A percentile compares a stretch with the other conserved stretches of the same genome.
phyloP scores from a whole-genome alignment of 176 grass and related monocot species.

The Stipa capillata region DNA sequence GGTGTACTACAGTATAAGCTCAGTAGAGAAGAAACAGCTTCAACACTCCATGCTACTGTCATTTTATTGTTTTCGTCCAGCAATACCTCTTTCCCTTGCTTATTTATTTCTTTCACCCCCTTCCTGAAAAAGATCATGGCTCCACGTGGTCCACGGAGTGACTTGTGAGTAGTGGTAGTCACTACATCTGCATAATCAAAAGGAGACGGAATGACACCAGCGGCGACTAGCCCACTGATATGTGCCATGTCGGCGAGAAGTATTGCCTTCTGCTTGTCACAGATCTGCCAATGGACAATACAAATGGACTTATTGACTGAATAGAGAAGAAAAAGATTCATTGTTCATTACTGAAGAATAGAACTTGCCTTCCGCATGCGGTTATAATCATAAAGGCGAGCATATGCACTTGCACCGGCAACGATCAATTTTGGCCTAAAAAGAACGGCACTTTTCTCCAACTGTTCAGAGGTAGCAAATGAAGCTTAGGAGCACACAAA shows the following conservation, averaged over 20 bases:
- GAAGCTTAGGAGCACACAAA: constrained; percentile 9
- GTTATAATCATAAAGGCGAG: constrained; percentile 88
- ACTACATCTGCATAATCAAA: constrained; percentile 98
- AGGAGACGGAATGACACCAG: constrained; percentile 88
- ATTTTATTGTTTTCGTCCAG: constrained; percentile 4
- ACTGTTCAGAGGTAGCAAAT: constrained; percentile 38
- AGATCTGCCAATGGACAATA: constrained; percentile 54
- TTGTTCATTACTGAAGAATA: constrained; percentile 7
- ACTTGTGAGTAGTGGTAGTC: constrained; percentile 98
- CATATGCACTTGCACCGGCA: constrained; percentile 97
- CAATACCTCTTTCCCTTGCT: constrained; percentile 79
- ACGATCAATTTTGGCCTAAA: constrained; percentile 97
- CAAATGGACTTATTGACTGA: constrained; percentile 13
- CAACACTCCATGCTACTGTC: constrained; percentile 16
- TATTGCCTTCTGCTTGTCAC: constrained; percentile 97
- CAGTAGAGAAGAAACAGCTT: background rate
- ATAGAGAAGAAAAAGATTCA: background rate
- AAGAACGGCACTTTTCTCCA: constrained; percentile 88
- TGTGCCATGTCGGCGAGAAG: constrained; percentile 99
- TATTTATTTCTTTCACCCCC: constrained; percentile 92
- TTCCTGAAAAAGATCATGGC: constrained; percentile 99
- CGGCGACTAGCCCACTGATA: constrained; percentile 94
- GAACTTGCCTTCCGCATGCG: constrained; percentile 78
- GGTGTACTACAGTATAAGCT: background rate
- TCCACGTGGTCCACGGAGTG: constrained; percentile 92